Base-by-base conservation (phyloP, 2,329 filamentous ascomycete genomes). In the Colletotrichum magnum region DNA sequence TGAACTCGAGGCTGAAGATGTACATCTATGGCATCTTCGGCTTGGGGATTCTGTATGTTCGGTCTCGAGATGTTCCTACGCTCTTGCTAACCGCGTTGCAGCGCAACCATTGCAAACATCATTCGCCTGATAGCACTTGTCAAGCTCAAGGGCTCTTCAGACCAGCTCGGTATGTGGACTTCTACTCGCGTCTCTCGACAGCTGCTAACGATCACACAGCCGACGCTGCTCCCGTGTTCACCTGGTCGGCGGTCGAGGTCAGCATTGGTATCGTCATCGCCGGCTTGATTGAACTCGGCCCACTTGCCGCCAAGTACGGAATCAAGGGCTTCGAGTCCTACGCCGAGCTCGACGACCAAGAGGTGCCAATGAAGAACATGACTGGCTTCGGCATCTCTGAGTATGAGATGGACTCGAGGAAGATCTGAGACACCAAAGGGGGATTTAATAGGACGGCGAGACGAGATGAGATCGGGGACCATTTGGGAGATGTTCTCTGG, bases 261-360 rank as follows among this genome's bases (percentile, higher is more conserved):
- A 68, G 65, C 26, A 64, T 68, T 9, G 65, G 65, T 1, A 68
- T 68, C 13, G 52, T 68, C 21, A 68, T 68, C 10, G 65, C 65
- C 15, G 65, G 60, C 1, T 18, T 68, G 36, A 68, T 68, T 18
- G 65, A 68, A 12, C 65, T 68, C 1, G 65, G 65, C 15, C 65
- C 65, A 18, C 65, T 68, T 32, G 65, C 60, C 16, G 65, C 60
- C 36, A 68, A 68, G n/a, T 64, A 53, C 15, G 24, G 28, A 6
- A 9, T 68, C 39, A 53, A 53, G 53, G 65, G 65, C 16, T 68
- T 68, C 12, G 65, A 68, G 7, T 53, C 52, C 15, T 64, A 53
- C 12, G 45, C 39, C 3, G 6, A n/a, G 7, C 13, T 43, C 7
- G 48, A 65, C 39, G 56, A 48, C 9, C 15, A 18, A 4, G 5